A percentile compares a stretch with the other conserved stretches of the same genome.
Evolutionary conservation across 441 rosid genomes (phyloP).

Genomic region (Macaranga tanarius): DNA sequence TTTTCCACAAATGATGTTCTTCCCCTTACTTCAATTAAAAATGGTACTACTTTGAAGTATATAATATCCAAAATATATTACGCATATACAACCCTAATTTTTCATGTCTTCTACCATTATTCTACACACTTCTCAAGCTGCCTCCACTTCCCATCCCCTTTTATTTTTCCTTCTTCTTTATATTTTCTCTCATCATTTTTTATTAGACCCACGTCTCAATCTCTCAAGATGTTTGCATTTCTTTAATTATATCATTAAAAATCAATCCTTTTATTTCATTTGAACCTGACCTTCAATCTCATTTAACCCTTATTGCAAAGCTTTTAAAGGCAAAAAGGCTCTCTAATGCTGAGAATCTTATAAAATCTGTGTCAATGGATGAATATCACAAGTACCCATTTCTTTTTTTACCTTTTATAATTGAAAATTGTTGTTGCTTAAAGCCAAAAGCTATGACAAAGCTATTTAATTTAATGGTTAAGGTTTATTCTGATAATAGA

Average conservation of each 20-base stretch:
- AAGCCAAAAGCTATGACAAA: slow-evolving; percentile 38
- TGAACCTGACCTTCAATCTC: slow-evolving; percentile 53
- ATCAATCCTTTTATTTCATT: slow-evolving; percentile 33
- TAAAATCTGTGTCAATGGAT: slow-evolving; percentile 42
- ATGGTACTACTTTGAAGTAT: no score
- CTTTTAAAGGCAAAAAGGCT: slow-evolving; percentile 44
- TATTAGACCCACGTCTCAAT: slow-evolving; percentile 44
- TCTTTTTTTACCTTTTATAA: slow-evolving; percentile 37
- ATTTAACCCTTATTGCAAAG: slow-evolving; percentile 41
- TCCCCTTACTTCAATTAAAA: no score
- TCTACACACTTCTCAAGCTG: no score
- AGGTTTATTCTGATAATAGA: slow-evolving; percentile 49
- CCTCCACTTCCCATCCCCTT: no score
- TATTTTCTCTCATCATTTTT: slow-evolving; percentile 44
- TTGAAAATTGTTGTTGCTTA: slow-evolving; percentile 31
- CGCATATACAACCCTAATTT: no score
- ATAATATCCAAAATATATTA: no score
- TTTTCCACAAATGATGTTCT: no score
- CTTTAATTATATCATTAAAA: slow-evolving; percentile 46
- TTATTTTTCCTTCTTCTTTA: no score
- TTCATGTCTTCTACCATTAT: no score
- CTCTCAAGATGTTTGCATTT: slow-evolving; percentile 45
- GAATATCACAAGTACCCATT: slow-evolving; percentile 37
- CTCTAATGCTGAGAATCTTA: slow-evolving; percentile 41
- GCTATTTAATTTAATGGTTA: slow-evolving; percentile 54